Conservation (phyloP, 106 monocot genomes). For the Dendrobium chrysotoxum region DNA sequence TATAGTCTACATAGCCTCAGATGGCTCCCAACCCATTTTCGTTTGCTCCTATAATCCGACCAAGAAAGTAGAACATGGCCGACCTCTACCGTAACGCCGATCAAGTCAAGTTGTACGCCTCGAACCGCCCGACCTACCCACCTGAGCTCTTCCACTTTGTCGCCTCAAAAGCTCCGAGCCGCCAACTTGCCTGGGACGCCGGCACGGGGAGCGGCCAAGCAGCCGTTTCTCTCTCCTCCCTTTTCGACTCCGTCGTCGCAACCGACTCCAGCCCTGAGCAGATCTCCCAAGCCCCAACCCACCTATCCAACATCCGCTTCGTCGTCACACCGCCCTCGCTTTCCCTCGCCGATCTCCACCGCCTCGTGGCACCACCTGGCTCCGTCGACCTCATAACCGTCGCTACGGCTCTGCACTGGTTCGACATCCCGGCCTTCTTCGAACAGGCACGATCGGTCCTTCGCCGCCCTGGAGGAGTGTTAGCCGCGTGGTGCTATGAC, state of each 20-base stretch:
- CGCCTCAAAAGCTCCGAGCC: conserved; percentile 48
- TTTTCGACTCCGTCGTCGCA: conserved; percentile 54
- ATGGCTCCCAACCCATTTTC: too few relatives aligned
- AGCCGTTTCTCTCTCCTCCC: conserved; percentile 15
- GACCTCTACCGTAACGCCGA: conserved; percentile 44
- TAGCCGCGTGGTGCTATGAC: conserved; percentile 81
- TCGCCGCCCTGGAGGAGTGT: conserved; percentile 36
- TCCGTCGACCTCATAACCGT: conserved; percentile 72
- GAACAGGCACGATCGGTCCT: conserved; percentile 29
- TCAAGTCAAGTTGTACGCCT: conserved; percentile 52
- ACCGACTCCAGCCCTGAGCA: conserved; percentile 69
- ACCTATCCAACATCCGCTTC: conserved; percentile 55
- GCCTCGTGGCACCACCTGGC: conserved; percentile 24
- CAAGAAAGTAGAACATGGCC: conserved; percentile 33
- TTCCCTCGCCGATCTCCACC: conserved; percentile 21
- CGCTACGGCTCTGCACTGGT: conserved; percentile 87
- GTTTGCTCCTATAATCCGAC: neutral
- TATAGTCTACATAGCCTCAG: too few relatives aligned
- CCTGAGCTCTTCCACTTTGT: conserved; percentile 62
- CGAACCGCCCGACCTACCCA: conserved; percentile 57
- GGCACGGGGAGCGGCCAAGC: conserved; percentile 91
- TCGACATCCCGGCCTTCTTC: conserved; percentile 71
- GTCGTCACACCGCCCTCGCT: conserved; percentile 31
- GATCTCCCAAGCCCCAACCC: conserved; percentile 30
- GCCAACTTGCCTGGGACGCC: conserved; percentile 72